A percentile compares a stretch with the other conserved stretches of the same genome.
These are phyloP conservation scores for Ensete ventricosum DNA, from an alignment of 176 grass and related monocot species.

Conservation along the genomic window DNA sequence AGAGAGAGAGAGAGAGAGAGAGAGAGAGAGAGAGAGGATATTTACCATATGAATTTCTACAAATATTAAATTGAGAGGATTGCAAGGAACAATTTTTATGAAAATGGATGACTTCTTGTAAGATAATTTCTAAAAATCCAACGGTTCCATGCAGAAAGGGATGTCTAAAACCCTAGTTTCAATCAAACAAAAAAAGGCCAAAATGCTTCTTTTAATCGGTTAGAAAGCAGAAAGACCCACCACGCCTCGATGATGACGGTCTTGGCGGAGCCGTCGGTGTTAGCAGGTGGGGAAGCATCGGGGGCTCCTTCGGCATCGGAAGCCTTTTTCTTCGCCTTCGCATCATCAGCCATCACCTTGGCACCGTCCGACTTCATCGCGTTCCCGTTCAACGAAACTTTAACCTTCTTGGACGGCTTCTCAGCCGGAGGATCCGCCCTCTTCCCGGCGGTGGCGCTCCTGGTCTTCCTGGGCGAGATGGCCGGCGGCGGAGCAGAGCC, in stretches of 20 bases:
- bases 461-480: constrained; percentile 31
- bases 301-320: background rate
- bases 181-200: background rate
- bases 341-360: background rate
- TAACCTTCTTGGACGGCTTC: constrained; percentile 3
- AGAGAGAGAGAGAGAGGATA: no score
- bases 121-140: no score
- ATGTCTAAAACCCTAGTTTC: no score
- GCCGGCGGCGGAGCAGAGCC: background rate
- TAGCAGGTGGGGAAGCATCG: background rate
- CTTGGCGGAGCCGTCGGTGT: constrained; percentile 6
- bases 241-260: constrained; percentile 40
- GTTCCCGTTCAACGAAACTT: background rate
- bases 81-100: no score
- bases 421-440: constrained; percentile 1
- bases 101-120: no score
- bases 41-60: no score
- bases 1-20: no score
- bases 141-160: no score
- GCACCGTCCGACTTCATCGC: background rate
- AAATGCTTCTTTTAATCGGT: background rate
- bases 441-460: constrained; percentile 32
- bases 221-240: constrained; percentile 4
- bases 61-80: no score
- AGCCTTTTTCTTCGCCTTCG: constrained; percentile 4